phyloP scores from a whole-genome alignment of 495 filamentous ascomycete species.

The Aspergillus leporis region DNA sequence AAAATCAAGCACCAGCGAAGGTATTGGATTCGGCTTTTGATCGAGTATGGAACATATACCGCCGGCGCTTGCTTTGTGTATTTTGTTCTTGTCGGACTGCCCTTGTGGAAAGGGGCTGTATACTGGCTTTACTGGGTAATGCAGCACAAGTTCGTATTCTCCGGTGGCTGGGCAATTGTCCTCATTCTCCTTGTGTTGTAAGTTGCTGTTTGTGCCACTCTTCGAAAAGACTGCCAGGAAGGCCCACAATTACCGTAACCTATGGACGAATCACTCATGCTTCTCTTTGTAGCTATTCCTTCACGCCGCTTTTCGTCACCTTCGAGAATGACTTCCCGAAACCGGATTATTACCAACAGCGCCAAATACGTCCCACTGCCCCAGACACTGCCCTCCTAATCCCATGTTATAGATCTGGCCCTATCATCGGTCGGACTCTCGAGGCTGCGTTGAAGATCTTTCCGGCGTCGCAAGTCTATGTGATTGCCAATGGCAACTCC shows the following conservation, averaged over 20 bases:
- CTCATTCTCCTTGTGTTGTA: constrained; percentile 37
- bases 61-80: constrained; percentile 36
- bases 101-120: constrained; percentile 44
- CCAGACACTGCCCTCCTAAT: constrained; percentile 43
- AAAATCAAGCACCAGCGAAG: constrained; percentile 27
- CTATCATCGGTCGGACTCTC: constrained; percentile 43
- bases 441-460: constrained; percentile 48
- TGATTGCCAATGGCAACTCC: constrained; percentile 47
- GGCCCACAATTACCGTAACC: background rate
- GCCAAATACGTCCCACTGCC: constrained; percentile 17
- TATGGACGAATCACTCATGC: background rate
- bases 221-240: background rate
- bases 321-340: constrained; percentile 39
- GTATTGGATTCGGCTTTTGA: constrained; percentile 33
- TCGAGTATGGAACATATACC: constrained; percentile 38
- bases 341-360: constrained; percentile 18
- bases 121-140: constrained; percentile 44
- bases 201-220: constrained; percentile 4
- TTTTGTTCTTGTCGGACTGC: constrained; percentile 41
- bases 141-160: constrained; percentile 35
- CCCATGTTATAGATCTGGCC: constrained; percentile 48
- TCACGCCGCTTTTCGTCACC: constrained; percentile 35
- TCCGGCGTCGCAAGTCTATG: constrained; percentile 44
- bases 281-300: constrained; percentile 33
- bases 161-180: constrained; percentile 37